Evolutionary conservation across 352 stramenopile genomes (phyloP).

Genomic region (Globisporangium parvum): DNA sequence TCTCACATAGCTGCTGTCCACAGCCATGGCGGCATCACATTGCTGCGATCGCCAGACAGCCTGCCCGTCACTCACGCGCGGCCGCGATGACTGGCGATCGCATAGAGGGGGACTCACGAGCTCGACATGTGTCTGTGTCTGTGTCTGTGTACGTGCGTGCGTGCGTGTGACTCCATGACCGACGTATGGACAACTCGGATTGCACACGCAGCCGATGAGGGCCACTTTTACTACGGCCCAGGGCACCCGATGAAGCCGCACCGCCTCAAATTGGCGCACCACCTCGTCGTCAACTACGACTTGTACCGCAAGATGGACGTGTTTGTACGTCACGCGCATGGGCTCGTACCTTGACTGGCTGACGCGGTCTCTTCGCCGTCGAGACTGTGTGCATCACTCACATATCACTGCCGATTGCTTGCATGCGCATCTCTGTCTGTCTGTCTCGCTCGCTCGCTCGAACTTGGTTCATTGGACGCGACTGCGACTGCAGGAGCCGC

Average conservation of each 20-base stretch:
- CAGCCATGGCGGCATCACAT: no score
- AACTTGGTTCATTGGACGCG: no score
- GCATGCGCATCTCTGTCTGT: neutral
- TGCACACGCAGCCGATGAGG: slow-evolving; percentile 80
- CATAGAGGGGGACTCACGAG: neutral
- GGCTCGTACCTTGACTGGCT: neutral
- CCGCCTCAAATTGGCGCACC: slow-evolving; percentile 96
- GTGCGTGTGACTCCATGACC: slow-evolving; percentile 2
- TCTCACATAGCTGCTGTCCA: no score
- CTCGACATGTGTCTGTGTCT: neutral
- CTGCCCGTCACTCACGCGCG: no score
- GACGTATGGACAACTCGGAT: neutral
- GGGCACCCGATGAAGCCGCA: slow-evolving; percentile 97
- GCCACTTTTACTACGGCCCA: slow-evolving; percentile 96
- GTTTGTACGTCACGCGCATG: slow-evolving; percentile 67
- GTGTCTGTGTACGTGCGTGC: slow-evolving; percentile 1
- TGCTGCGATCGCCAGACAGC: no score
- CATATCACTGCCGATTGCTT: neutral
- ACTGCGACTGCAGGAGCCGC: slow-evolving; percentile 45
- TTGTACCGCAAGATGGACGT: slow-evolving; percentile 99
- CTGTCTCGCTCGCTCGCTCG: neutral
- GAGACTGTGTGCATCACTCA: neutral
- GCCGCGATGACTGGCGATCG: no score
- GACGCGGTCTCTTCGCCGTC: neutral
- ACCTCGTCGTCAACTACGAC: slow-evolving; percentile 98